Percentiles rank a stretch among this genome's conserved stretches.
Conservation (phyloP, 164 flowering plant species). For the Magnolia officinalis region DNA sequence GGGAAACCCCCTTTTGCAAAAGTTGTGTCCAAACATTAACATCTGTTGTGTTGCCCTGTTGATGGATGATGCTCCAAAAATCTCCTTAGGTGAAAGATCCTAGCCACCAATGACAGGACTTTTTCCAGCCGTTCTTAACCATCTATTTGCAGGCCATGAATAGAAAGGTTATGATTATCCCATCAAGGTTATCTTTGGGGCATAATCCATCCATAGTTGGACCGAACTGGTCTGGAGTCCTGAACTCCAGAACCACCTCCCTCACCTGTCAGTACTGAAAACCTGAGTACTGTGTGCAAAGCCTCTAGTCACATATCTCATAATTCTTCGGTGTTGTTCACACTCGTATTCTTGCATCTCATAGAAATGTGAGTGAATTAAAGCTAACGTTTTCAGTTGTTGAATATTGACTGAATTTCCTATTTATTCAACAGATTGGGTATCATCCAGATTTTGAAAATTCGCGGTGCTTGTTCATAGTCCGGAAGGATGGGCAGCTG, state of each 20-base stretch:
- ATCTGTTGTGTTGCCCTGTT: not conserved
- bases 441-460: conserved; percentile 79
- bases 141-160: not conserved
- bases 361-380: not conserved
- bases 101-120: not conserved
- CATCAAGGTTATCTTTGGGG: not conserved
- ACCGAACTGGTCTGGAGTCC: not conserved
- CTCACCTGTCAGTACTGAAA: no score
- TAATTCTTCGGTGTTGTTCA: no score
- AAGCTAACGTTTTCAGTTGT: not conserved
- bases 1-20: not conserved
- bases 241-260: not conserved
- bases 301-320: no score
- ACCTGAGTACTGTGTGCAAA: no score
- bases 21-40: not conserved
- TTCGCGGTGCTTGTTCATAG: conserved; percentile 89
- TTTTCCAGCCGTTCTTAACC: not conserved
- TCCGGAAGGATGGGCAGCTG: conserved; percentile 70
- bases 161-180: not conserved
- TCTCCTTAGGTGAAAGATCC: not conserved
- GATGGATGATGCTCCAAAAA: not conserved
- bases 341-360: not conserved
- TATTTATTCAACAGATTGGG: conserved; percentile 51
- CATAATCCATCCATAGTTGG: not conserved
- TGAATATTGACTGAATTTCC: not conserved